These are phyloP conservation scores for Leccinum aurantiacum DNA, from an alignment of 768 basidiomycete genomes.

Conservation along the genomic window DNA sequence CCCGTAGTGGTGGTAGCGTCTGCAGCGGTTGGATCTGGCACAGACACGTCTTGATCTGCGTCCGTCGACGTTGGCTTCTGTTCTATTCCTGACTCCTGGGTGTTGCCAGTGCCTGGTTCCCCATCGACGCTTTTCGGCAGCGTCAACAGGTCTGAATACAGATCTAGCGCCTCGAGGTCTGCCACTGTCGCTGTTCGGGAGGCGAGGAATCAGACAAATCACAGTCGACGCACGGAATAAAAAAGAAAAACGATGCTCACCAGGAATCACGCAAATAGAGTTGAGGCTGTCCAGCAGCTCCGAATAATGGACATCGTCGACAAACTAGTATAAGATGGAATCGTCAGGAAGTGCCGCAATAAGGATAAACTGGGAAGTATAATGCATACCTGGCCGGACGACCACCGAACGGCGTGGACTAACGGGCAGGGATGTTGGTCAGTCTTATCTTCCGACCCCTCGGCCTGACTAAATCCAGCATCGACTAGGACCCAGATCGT, in stretches of 20 bases:
- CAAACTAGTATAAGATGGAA: conserved; percentile 18
- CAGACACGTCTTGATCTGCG: neutral
- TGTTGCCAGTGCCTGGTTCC: conserved; percentile 36
- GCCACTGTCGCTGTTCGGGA: conserved; percentile 43
- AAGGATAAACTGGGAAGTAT: neutral
- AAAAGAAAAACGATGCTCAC: conserved; percentile 33
- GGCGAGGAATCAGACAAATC: neutral
- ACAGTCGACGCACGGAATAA: neutral
- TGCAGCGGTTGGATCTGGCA: conserved; percentile 13
- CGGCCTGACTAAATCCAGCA: conserved; percentile 34
- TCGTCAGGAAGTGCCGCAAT: neutral
- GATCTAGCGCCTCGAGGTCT: conserved; percentile 53
- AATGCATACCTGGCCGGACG: conserved; percentile 39
- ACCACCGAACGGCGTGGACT: conserved; percentile 36
- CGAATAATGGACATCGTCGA: conserved; percentile 15
- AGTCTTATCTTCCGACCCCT: conserved; percentile 9
- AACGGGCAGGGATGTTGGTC: conserved; percentile 18
- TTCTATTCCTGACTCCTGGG: conserved; percentile 32
- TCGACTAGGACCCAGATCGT: conserved; percentile 53
- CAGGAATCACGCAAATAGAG: conserved; percentile 42
- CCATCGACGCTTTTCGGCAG: conserved; percentile 60
- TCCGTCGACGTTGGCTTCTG: neutral
- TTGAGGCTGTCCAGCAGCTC: conserved; percentile 48
- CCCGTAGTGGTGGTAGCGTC: conserved; percentile 2
- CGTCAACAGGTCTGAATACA: conserved; percentile 56